These are phyloP conservation scores for Pichia scutulata DNA, from an alignment of 805 yeast species.

Conservation along the genomic window DNA sequence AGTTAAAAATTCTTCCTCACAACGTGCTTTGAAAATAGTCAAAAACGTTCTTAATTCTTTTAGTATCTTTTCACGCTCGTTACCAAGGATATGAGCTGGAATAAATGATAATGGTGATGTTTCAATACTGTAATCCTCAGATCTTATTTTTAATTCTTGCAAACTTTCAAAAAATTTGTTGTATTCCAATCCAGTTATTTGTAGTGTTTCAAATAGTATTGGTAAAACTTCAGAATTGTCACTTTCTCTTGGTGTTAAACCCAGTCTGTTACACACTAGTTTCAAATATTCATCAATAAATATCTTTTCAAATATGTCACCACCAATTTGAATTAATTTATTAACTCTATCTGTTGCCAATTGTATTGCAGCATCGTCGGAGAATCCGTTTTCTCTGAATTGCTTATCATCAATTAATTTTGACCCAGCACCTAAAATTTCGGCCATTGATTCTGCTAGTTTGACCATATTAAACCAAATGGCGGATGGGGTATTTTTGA, in stretches of 20 bases:
- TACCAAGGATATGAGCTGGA: slow-evolving; percentile 23
- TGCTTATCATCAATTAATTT: slow-evolving; percentile 37
- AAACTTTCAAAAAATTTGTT: slow-evolving; percentile 68
- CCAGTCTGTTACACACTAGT: slow-evolving; percentile 59
- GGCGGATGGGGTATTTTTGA: slow-evolving; percentile 74
- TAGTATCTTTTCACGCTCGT: slow-evolving; percentile 24
- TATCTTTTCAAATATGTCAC: slow-evolving; percentile 54
- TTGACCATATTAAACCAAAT: slow-evolving; percentile 91
- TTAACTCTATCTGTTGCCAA: slow-evolving; percentile 54
- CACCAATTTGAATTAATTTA: slow-evolving; percentile 52
- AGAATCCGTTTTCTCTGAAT: slow-evolving; percentile 32
- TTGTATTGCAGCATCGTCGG: slow-evolving; percentile 43
- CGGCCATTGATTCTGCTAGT: slow-evolving; percentile 77
- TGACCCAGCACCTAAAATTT: slow-evolving; percentile 67
- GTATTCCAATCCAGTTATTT: slow-evolving; percentile 62
- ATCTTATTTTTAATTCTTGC: slow-evolving; percentile 37
- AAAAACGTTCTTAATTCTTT: slow-evolving; percentile 46
- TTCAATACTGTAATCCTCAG: slow-evolving; percentile 25
- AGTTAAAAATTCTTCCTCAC: slow-evolving; percentile 25
- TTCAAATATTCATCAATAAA: slow-evolving; percentile 53
- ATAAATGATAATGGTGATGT: slow-evolving; percentile 18
- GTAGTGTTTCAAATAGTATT: slow-evolving; percentile 55
- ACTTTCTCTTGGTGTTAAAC: slow-evolving; percentile 41
- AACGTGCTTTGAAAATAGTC: slow-evolving; percentile 35
- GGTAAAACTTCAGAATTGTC: slow-evolving; percentile 41